Evolutionary conservation across 2,329 filamentous ascomycete species (phyloP).

Genomic region (Ilyonectria mors-panacis): DNA sequence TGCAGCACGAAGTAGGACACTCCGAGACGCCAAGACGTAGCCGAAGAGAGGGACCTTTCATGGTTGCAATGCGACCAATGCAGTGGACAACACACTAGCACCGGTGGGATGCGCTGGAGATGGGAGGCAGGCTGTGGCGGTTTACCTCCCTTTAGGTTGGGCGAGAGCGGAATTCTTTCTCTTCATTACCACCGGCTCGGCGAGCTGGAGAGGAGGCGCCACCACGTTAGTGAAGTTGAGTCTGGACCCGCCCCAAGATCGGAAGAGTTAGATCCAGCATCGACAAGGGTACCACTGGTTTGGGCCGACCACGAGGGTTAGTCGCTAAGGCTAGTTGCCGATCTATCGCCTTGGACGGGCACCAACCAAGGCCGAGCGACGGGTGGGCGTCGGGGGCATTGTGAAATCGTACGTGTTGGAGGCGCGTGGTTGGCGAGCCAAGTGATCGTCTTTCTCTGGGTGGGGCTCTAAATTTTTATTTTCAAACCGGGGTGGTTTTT

Average conservation of each 20-base stretch:
- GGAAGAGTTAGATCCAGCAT: conserved; percentile 45
- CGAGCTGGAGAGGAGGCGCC: conserved; percentile 14
- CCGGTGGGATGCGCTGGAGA: conserved; percentile 14
- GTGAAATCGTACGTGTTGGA: conserved; percentile 31
- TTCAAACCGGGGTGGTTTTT: neutral
- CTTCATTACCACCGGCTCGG: conserved; percentile 20
- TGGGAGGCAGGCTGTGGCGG: conserved; percentile 27
- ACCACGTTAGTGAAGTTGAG: conserved; percentile 31
- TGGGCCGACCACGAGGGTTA: conserved; percentile 45
- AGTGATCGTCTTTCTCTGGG: conserved; percentile 14
- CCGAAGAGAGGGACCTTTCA: neutral
- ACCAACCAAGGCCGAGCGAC: conserved; percentile 18
- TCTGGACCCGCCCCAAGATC: conserved; percentile 46
- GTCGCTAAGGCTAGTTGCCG: conserved; percentile 47
- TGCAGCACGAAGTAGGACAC: conserved; percentile 7
- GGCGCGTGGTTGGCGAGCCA: conserved; percentile 23
- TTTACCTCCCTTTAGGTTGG: conserved; percentile 24
- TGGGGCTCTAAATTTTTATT: neutral
- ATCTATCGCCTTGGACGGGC: conserved; percentile 38
- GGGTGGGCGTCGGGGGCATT: conserved; percentile 34
- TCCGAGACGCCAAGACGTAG: neutral
- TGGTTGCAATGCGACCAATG: neutral
- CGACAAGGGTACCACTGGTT: conserved; percentile 46
- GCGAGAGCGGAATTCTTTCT: conserved; percentile 29
- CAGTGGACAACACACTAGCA: conserved; percentile 16